These are phyloP conservation scores for Lanmaoa rubissima DNA, from an alignment of 768 basidiomycete species.

Conservation along the genomic window DNA sequence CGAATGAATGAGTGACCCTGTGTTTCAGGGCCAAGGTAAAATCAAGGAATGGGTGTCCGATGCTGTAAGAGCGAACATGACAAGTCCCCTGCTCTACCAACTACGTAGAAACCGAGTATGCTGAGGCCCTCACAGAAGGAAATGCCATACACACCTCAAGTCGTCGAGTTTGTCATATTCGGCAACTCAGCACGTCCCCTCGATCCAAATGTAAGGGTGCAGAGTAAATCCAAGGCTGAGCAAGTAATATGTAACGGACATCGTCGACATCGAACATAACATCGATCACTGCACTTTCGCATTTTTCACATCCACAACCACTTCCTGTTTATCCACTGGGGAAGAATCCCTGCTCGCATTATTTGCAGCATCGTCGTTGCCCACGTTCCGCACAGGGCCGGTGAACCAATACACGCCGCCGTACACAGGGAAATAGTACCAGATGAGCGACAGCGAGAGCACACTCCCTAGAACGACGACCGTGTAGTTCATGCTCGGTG, in stretches of 20 bases:
- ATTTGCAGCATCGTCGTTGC: background rate
- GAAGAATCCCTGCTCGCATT: background rate
- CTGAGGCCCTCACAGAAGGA: background rate
- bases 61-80: no score
- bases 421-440: conserved; percentile 69
- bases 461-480: conserved; percentile 64
- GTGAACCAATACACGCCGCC: conserved; percentile 73
- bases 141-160: no score
- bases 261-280: no score
- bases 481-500: conserved; percentile 66
- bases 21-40: no score
- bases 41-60: no score
- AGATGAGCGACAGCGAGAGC: conserved; percentile 52
- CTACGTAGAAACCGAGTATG: no score
- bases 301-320: background rate
- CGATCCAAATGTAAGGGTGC: no score
- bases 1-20: no score
- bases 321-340: background rate
- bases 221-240: background rate
- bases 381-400: conserved; percentile 58
- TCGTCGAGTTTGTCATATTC: no score
- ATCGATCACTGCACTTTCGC: background rate
- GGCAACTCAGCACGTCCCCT: no score
- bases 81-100: no score
- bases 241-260: background rate